phyloP scores from a whole-genome alignment of 2,329 filamentous ascomycete species.

The Aspergillus sp. region DNA sequence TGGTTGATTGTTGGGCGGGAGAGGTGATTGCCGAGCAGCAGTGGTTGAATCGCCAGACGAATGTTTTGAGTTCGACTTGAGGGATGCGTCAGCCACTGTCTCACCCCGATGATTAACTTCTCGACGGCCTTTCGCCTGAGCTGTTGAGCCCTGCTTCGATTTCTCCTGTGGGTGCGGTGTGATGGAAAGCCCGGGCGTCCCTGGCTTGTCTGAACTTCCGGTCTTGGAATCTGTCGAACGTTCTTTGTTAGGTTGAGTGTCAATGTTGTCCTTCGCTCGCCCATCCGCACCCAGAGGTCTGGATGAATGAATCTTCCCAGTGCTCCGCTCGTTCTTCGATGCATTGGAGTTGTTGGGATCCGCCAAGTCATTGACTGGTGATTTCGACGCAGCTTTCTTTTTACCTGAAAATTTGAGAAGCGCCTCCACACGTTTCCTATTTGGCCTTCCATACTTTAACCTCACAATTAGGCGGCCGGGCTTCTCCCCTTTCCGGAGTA shows the following conservation, averaged over 20 bases:
- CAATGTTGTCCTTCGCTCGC: conserved; percentile 13
- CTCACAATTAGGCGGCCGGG: conserved; percentile 42
- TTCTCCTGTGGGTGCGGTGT: conserved; percentile 27
- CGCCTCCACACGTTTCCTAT: conserved; percentile 47
- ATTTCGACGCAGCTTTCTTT: conserved; percentile 27
- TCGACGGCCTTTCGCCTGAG: conserved; percentile 44
- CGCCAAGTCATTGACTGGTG: conserved; percentile 21
- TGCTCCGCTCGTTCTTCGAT: conserved; percentile 18
- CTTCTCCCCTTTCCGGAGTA: conserved; percentile 7
- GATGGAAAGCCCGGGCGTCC: conserved; percentile 31
- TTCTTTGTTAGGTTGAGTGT: conserved; percentile 28
- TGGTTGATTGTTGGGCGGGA: conserved; percentile 21
- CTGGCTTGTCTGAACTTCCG: conserved; percentile 32
- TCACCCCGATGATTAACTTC: conserved; percentile 37
- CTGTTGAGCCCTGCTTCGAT: conserved; percentile 30
- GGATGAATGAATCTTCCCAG: conserved; percentile 11
- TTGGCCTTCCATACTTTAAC: conserved; percentile 51
- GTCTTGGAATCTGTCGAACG: conserved; percentile 33
- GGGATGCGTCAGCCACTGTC: conserved; percentile 36
- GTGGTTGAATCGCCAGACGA: conserved; percentile 23
- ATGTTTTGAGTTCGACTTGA: conserved; percentile 26
- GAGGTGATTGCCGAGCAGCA: conserved; percentile 26
- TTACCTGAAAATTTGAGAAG: conserved; percentile 44
- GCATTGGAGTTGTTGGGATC: conserved; percentile 17
- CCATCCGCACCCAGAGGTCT: conserved; percentile 16